These are phyloP conservation scores for Cyberlindnera mycetangii DNA, from an alignment of 805 yeast species.

Conservation along the genomic window DNA sequence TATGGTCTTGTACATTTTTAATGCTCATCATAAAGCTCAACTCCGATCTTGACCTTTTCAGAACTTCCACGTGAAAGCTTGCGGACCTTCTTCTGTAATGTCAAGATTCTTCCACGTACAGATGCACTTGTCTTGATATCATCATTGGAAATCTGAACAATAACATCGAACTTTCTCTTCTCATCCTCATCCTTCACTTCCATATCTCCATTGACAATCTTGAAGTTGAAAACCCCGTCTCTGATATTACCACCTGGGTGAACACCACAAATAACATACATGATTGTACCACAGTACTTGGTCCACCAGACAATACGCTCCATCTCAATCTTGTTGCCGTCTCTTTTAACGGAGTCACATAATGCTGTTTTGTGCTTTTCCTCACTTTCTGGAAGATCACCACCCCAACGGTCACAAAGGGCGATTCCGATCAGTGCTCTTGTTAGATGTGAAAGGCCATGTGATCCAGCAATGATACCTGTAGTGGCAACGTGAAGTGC, in stretches of 20 bases:
- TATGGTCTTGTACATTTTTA: not conserved
- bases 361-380: conserved; percentile 43
- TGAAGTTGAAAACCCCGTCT: conserved; percentile 52
- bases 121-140: conserved; percentile 58
- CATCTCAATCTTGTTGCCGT: conserved; percentile 39
- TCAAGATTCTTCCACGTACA: conserved; percentile 55
- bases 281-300: conserved; percentile 63
- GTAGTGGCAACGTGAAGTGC: conserved; percentile 71
- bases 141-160: conserved; percentile 45
- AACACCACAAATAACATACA: conserved; percentile 77
- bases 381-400: conserved; percentile 61
- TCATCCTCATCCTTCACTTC: conserved; percentile 30
- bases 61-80: conserved; percentile 49
- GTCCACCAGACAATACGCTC: conserved; percentile 68
- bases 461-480: conserved; percentile 72
- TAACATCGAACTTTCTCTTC: conserved; percentile 37
- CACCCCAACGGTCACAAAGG: conserved; percentile 80
- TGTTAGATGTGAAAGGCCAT: conserved; percentile 69
- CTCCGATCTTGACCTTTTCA: conserved; percentile 51
- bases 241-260: conserved; percentile 79
- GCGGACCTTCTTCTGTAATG: conserved; percentile 58
- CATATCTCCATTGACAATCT: conserved; percentile 31
- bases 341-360: conserved; percentile 47
- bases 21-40: conserved; percentile 39
- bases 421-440: conserved; percentile 73